Evolutionary conservation across 2,329 filamentous ascomycete species (phyloP).

Genomic region (Passalora sequoiae): DNA sequence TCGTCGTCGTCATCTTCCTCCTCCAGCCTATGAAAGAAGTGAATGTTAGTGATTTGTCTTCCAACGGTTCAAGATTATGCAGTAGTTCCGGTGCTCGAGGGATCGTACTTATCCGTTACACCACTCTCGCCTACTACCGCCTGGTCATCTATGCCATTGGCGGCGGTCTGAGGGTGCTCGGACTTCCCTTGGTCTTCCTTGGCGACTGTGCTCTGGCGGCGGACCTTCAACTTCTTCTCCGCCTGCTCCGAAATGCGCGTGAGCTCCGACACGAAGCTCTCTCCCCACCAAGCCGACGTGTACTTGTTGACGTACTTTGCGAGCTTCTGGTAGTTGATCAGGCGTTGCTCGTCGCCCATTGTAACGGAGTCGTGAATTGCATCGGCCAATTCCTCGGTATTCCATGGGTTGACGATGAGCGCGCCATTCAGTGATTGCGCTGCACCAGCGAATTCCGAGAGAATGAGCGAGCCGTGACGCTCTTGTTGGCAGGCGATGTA

Average conservation of each 20-base stretch:
- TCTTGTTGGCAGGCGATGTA: conserved; percentile 93
- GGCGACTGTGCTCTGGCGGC: conserved; percentile 20
- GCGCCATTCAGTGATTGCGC: conserved; percentile 91
- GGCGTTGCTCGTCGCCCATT: conserved; percentile 84
- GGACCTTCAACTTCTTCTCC: conserved; percentile 46
- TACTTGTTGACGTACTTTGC: conserved; percentile 97
- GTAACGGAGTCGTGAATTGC: conserved; percentile 95
- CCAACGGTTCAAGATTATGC: neutral
- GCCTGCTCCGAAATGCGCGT: conserved; percentile 52
- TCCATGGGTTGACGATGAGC: conserved; percentile 96
- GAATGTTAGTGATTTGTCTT: conserved; percentile 19
- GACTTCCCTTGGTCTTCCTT: conserved; percentile 13
- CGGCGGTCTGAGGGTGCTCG: conserved; percentile 14
- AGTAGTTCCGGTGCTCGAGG: conserved; percentile 6
- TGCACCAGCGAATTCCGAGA: conserved; percentile 94
- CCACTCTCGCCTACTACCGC: conserved; percentile 13
- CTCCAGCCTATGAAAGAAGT: conserved; percentile 12
- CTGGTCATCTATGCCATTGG: conserved; percentile 17
- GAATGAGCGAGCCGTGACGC: conserved; percentile 85
- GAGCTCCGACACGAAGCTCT: conserved; percentile 84
- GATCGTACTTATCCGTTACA: conserved; percentile 21
- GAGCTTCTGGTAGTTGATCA: conserved; percentile 82
- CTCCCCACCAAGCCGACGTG: conserved; percentile 92
- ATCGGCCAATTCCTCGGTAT: conserved; percentile 89
- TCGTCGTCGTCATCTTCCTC: conserved; percentile 24